A percentile compares a stretch with the other conserved stretches of the same genome.
These are phyloP conservation scores for Lecanoromycetidae sp. DNA, from an alignment of 2,329 filamentous ascomycete genomes.

Conservation along the genomic window DNA sequence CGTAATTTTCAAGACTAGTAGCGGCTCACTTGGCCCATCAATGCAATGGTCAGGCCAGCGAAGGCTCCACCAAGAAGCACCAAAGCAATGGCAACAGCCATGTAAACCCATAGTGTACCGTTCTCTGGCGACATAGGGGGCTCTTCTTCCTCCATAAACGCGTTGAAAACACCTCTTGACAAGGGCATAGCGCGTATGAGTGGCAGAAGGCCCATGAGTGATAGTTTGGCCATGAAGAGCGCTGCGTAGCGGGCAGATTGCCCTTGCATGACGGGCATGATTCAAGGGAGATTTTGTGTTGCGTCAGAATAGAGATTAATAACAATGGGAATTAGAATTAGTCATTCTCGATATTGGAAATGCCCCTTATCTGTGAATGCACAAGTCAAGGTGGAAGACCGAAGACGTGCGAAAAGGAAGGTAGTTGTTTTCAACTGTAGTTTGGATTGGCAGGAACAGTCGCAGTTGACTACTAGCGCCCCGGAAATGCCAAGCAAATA, in stretches of 20 bases:
- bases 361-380: too few relatives aligned
- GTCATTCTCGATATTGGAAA: neutral
- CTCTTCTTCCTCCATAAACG: conserved; percentile 29
- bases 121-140: conserved; percentile 41
- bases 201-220: conserved; percentile 26
- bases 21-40: conserved; percentile 48
- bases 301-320: neutral
- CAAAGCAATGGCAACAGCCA: conserved; percentile 63
- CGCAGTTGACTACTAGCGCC: too few relatives aligned
- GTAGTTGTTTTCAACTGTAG: too few relatives aligned
- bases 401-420: neutral
- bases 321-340: too few relatives aligned
- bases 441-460: too few relatives aligned
- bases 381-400: too few relatives aligned
- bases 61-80: conserved; percentile 87
- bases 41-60: conserved; percentile 64
- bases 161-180: conserved; percentile 17
- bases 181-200: conserved; percentile 29
- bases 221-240: conserved; percentile 31
- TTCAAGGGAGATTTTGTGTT: neutral
- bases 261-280: neutral
- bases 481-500: too few relatives aligned
- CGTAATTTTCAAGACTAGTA: neutral
- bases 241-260: neutral
- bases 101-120: conserved; percentile 65